Evolutionary conservation across 352 stramenopile genomes (phyloP), one percentile per base, ranked within the genome.

Genomic region (Plasmopara halstedii): DNA sequence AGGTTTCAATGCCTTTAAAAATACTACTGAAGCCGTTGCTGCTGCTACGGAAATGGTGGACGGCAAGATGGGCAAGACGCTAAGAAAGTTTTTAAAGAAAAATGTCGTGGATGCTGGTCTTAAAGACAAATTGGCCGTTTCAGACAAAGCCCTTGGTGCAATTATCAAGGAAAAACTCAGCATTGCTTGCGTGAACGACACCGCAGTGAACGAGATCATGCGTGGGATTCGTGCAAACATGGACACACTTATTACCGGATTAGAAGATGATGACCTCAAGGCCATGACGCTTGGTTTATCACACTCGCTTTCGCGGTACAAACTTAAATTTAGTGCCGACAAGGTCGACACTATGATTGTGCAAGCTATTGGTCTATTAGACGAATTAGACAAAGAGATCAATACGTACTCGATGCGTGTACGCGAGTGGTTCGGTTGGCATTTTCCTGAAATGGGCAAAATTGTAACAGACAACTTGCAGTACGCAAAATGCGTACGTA

Each of bases 321-420:
- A 99, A 83, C 87, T 99, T 62, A 99, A 99, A 83, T 99, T 99
- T 56, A 98, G 83, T 51, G 92, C 96, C 9, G 97, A 99, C 68
- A 99, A 99, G 81, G 85, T 99, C 9, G 97, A 99, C 82, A 99
- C 95, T 25, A 99, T 99, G 97, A 98, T 99, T 42, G 94, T 99
- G 46, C 97, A 99, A 82, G 96, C 97, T 11, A 98, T 99, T 42
- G 95, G 95, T 10, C 74, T 99, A 37, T 74, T 99, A 11, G 97
- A 99, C 76, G 96, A 99, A 67, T 81, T 99, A 13, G 97, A 99
- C 84, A 99, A 99, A 85, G 97, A 99, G 75, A 99, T 99, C 73
- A 99, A 99, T 80, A 99, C 95, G 50, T 99, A 99, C 80, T 97
- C 97, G 36, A 99, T 99, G 97, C 80, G 97, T 53, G 96, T 99